Conservation (phyloP, 129 eudicot species). For the Erigeron canadensis region DNA sequence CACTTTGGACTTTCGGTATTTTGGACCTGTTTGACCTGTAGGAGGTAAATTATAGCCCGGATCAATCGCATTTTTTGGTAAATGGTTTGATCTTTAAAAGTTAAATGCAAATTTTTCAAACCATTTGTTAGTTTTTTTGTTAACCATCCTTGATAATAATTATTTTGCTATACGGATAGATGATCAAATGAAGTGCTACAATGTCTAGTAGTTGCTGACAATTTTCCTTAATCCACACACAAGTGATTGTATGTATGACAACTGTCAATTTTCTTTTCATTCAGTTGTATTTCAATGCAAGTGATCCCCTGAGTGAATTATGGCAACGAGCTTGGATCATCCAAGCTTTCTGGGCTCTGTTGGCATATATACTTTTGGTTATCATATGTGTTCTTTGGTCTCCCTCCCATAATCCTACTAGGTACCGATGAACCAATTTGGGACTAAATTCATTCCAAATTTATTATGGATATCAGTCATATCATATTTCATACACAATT, state of each 20-base stretch:
- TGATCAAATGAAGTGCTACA: not conserved
- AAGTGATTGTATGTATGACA: conserved; percentile 9
- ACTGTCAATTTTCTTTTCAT: conserved; percentile 9
- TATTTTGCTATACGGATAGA: not conserved
- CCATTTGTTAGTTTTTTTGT: not conserved
- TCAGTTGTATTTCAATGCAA: conserved; percentile 86
- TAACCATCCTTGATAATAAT: not conserved
- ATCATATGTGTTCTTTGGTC: conserved; percentile 80
- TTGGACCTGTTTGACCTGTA: not conserved
- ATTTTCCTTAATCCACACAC: conserved; percentile 7
- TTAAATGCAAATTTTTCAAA: too few relatives aligned
- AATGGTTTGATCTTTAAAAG: not conserved
- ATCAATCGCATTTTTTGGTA: not conserved
- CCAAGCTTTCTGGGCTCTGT: conserved; percentile 84
- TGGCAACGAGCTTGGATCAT: conserved; percentile 89
- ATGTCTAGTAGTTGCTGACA: conserved; percentile 10
- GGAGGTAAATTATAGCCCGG: not conserved
- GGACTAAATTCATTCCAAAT: not conserved
- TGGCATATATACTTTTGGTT: conserved; percentile 65
- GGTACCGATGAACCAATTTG: conserved; percentile 37
- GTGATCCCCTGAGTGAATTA: conserved; percentile 87
- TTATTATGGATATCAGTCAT: not conserved
- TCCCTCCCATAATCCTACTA: conserved; percentile 82
- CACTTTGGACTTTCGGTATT: not conserved
- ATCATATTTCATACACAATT: not conserved